Conservation (phyloP, 208 protist genomes). For the Trypanosoma lewisi region DNA sequence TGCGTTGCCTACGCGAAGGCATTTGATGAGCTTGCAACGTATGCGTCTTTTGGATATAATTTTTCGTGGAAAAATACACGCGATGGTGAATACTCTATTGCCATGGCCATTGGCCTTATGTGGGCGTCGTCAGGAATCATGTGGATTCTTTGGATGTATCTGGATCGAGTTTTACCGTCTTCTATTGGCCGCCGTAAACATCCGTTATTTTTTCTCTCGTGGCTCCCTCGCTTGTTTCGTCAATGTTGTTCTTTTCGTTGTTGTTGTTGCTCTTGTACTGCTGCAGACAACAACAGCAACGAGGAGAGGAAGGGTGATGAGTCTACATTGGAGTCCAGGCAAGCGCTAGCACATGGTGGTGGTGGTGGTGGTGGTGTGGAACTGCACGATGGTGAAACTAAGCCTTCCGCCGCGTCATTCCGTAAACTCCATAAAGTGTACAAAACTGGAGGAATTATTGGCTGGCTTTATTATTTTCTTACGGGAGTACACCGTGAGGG, state of each 20-base stretch:
- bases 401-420: conserved; percentile 38
- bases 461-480: conserved; percentile 66
- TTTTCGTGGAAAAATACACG: conserved; percentile 41
- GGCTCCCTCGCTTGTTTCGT: conserved; percentile 38
- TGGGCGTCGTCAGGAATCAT: conserved; percentile 65
- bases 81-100: conserved; percentile 45
- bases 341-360: no score
- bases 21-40: conserved; percentile 53
- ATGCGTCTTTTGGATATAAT: conserved; percentile 37
- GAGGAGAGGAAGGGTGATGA: conserved; percentile 21
- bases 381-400: conserved; percentile 30
- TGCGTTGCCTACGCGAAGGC: conserved; percentile 55
- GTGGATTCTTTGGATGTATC: conserved; percentile 74
- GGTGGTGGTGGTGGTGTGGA: no score
- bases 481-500: conserved; percentile 49
- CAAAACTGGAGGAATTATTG: conserved; percentile 53
- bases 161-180: conserved; percentile 78
- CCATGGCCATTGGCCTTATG: conserved; percentile 69
- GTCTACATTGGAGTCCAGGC: conserved; percentile 1
- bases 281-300: no score
- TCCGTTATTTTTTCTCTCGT: conserved; percentile 73
- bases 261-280: no score
- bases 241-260: background rate
- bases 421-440: conserved; percentile 60
- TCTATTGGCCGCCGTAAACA: conserved; percentile 51